Evolutionary conservation across 441 rosid species (phyloP), one percentile per base, ranked within the genome.

Genomic region (Erodium texanum): DNA sequence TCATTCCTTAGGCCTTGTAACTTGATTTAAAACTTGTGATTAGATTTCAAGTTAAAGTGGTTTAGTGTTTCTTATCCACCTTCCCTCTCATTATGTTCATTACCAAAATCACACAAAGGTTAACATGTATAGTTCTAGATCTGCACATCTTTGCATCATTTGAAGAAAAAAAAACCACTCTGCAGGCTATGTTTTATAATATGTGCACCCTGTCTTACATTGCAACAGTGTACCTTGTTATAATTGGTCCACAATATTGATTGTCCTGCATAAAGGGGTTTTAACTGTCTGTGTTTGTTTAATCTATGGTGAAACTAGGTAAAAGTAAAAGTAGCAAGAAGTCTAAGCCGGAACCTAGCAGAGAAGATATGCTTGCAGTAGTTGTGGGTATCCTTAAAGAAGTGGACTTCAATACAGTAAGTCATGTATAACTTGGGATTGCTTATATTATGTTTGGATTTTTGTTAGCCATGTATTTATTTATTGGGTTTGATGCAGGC

Each of bases 381-480:
- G 96, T 89, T 9, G 86, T 85, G 23, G 82, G 81, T 70, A 87
- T 88, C 81, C 83, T 91, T 73, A 91, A 89, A 78, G 84, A 91
- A 85, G 99, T 89, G 69, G 97, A 94, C 83, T 94, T 94, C 85
- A 88, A 88, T 77, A 91, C 97, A 66, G 97, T 94, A 73, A 84
- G 96, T 76, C 63, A 48, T 32, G 68, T 66, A 24, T 67, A 64
- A 19, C 3, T 68, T 19, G 48, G 59, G 41, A 22, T 63, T 74
- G 45, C 61, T n/a, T 41, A 16, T 71, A 18, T 38, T 69, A 45
- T 66, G 59, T 59, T 61, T 66, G 16, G 24, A 38, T 43, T 23
- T 71, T n/a, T 16, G 7, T 43, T 65, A 24, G 11, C 41, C 72
- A 34, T 56, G 50, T 71, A 41, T 73, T 62, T 66, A 67, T n/a